Evolutionary conservation across 805 yeast genomes (phyloP).

Genomic region (Zygotorulaspora florentina): DNA sequence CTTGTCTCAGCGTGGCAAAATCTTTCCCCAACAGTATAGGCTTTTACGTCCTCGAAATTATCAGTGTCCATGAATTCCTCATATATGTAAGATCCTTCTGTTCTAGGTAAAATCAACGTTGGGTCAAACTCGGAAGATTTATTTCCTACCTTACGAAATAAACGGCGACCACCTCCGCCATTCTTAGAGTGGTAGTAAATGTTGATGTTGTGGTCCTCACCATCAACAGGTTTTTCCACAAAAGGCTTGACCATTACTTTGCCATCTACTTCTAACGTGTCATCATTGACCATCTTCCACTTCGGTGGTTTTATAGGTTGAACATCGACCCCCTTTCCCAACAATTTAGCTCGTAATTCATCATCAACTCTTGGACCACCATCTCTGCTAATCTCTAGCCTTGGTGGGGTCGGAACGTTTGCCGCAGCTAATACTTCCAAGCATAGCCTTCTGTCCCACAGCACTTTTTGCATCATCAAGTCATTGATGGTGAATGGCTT

Average conservation of each 20-base stretch:
- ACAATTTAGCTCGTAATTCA: constrained; percentile 56
- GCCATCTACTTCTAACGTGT: constrained; percentile 74
- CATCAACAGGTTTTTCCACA: constrained; percentile 98
- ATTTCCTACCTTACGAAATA: constrained; percentile 94
- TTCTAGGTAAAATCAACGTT: constrained; percentile 63
- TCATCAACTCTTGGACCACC: constrained; percentile 90
- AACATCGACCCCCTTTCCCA: constrained; percentile 52
- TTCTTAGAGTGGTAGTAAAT: constrained; percentile 82
- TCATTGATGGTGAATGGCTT: constrained; percentile 90
- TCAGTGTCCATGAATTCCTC: constrained; percentile 97
- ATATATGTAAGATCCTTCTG: constrained; percentile 86
- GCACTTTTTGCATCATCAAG: constrained; percentile 79
- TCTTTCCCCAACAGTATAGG: constrained; percentile 88
- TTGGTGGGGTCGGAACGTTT: constrained; percentile 82
- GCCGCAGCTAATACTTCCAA: constrained; percentile 71
- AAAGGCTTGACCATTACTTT: constrained; percentile 75
- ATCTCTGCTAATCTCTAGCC: constrained; percentile 88
- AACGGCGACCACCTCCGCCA: constrained; percentile 96
- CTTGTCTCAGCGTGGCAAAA: constrained; percentile 98
- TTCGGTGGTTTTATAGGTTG: constrained; percentile 54
- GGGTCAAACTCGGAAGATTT: constrained; percentile 96
- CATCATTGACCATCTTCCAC: constrained; percentile 87
- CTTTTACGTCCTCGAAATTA: constrained; percentile 97
- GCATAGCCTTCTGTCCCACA: constrained; percentile 97
- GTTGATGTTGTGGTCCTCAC: constrained; percentile 95